These are phyloP conservation scores for Cryptosporidium xiaoi DNA, from an alignment of 169 alveolate species.

Conservation along the genomic window DNA sequence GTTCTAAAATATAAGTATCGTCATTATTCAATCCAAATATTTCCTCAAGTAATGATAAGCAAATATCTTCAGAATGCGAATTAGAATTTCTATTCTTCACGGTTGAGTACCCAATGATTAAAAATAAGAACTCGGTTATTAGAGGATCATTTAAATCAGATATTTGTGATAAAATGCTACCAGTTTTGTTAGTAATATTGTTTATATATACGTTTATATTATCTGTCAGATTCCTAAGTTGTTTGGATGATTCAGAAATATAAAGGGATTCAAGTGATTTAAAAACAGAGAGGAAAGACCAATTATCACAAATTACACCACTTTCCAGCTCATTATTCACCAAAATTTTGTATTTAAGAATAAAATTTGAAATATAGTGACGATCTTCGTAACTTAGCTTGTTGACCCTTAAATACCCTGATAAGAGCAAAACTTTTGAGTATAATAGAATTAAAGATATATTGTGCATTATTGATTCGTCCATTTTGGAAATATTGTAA, in stretches of 20 bases:
- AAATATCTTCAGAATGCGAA: background rate
- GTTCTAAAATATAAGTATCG: constrained; percentile 15
- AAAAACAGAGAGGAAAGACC: constrained; percentile 17
- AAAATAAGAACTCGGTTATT: constrained; percentile 49
- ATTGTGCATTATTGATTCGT: constrained; percentile 38
- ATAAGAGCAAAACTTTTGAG: constrained; percentile 22
- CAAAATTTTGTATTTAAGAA: constrained; percentile 15
- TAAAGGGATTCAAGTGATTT: constrained; percentile 52
- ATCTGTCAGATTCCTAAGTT: constrained; percentile 3
- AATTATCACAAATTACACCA: background rate
- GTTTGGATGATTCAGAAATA: constrained; percentile 46
- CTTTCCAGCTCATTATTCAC: background rate
- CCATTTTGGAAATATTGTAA: constrained; percentile 14
- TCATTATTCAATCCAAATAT: constrained; percentile 6
- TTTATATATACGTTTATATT: background rate
- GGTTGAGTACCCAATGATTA: constrained; percentile 16
- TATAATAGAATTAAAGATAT: constrained; percentile 23
- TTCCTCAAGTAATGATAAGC: background rate
- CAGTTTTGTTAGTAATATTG: background rate
- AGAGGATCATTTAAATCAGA: constrained; percentile 56
- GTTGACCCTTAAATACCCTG: constrained; percentile 24
- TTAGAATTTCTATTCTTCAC: background rate
- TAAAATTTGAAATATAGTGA: constrained; percentile 12
- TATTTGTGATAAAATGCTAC: background rate
- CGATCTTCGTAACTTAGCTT: constrained; percentile 31